Base-by-base conservation (phyloP, 179 eudicot genomes). In the Gypsophila paniculata region DNA sequence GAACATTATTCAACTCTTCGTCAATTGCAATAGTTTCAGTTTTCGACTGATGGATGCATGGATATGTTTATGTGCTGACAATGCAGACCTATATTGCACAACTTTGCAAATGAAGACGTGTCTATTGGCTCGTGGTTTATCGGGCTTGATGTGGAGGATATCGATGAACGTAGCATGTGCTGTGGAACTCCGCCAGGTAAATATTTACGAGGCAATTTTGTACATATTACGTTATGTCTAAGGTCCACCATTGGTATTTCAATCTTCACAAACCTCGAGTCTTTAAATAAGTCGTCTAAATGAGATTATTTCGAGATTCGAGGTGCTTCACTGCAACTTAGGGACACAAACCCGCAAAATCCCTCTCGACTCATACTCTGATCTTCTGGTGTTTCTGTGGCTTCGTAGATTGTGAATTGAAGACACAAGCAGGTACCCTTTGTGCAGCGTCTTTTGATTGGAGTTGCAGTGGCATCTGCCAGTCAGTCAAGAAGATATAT, bases 61-160 rank as follows among this genome's bases (percentile, higher is more conserved):
- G n/a, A n/a, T n/a, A n/a, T n/a, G n/a, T n/a, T n/a, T n/a, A n/a
- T n/a, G n/a, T n/a, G n/a, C n/a, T n/a, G n/a, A n/a, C n/a, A n/a
- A n/a, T n/a, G n/a, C 79, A 92, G 98, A 71, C 85, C 84, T 77
- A 82, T 90, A 67, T 86, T 92, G 48, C 98, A 92, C 81, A 88
- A 76, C 70, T 92, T 81, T 77, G 98, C 98, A 26, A 92, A 92
- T 65, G 98, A 92, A 85, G 98, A 92, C 67, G 98, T 92, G 29
- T 90, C 98, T 69, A 87, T 92, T 39, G 98, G 98, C 42, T 86
- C 98, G 39, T 92, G 98, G 98, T 86, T 92, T 75, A 88, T 92
- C 65, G 98, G 98, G 58, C 94, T 92, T 78, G 98, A 92, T 69
- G 92, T 90, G 68, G 95, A 92, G 76, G 92, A 92, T 68, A 67